Evolutionary conservation across 1,284 basidiomycete genomes (phyloP).

Genomic region (Volvariella volvacea): DNA sequence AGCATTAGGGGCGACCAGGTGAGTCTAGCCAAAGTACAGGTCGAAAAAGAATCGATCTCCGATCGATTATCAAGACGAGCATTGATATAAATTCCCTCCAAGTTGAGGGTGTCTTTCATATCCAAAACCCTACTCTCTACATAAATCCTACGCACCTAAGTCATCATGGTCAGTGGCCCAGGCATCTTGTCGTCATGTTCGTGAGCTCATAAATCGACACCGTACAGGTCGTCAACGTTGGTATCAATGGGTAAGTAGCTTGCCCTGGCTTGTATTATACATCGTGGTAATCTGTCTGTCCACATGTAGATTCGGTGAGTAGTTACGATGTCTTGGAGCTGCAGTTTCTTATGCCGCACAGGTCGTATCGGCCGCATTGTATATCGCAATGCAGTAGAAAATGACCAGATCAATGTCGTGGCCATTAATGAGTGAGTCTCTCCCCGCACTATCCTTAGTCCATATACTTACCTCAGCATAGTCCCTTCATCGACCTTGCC

Average conservation of each 20-base stretch:
- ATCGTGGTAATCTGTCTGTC: background rate
- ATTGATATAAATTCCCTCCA: background rate
- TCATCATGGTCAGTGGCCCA: background rate
- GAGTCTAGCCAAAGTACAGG: too few species aligned
- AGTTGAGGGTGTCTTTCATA: background rate
- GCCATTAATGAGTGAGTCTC: constrained; percentile 82
- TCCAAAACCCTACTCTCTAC: background rate
- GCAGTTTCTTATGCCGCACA: constrained; percentile 22
- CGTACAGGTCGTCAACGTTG: constrained; percentile 73
- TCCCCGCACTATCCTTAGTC: constrained; percentile 2
- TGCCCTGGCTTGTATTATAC: background rate
- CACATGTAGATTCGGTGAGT: constrained; percentile 5
- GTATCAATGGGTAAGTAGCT: constrained; percentile 82
- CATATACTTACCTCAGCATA: constrained; percentile 21
- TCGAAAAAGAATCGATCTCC: background rate
- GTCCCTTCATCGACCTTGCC: constrained; percentile 92
- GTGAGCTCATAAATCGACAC: constrained; percentile 2
- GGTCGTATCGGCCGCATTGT: constrained; percentile 99
- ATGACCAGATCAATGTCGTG: constrained; percentile 74
- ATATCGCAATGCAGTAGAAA: constrained; percentile 86
- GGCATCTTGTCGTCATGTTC: background rate
- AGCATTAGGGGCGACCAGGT: too few species aligned
- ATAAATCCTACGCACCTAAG: background rate
- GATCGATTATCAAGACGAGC: background rate
- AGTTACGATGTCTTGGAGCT: constrained; percentile 2